Conservation (phyloP, 192 early-diverging fungal species). For the Geranomyces variabilis region DNA sequence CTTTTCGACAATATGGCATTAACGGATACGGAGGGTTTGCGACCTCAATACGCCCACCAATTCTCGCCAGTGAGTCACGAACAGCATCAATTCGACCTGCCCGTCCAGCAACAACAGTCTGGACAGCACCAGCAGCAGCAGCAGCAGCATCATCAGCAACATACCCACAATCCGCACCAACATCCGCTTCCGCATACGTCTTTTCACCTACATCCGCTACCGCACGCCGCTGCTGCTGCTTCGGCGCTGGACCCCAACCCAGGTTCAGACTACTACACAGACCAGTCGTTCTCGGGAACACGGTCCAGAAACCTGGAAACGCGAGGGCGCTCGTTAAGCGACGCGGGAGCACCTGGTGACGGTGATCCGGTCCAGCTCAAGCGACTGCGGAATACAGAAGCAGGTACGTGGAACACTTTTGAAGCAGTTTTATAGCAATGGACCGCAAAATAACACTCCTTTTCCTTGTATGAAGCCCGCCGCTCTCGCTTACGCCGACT, state of each 20-base stretch:
- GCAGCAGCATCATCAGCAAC: background rate
- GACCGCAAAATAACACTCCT: background rate
- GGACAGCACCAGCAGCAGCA: constrained; percentile 9
- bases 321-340: constrained; percentile 5
- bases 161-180: background rate
- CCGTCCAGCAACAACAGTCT: background rate
- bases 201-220: background rate
- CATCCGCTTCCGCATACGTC: background rate
- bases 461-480: constrained; percentile 2
- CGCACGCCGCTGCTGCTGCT: background rate
- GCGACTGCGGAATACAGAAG: constrained; percentile 28
- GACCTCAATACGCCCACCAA: too few relatives aligned
- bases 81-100: background rate
- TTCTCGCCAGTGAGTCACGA: background rate
- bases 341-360: background rate
- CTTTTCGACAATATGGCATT: background rate
- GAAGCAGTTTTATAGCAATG: too few relatives aligned
- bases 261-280: background rate
- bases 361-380: constrained; percentile 20
- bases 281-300: too few relatives aligned
- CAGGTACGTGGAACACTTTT: constrained; percentile 20
- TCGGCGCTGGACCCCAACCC: background rate
- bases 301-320: background rate
- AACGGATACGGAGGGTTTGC: background rate
- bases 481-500: constrained; percentile 19